phyloP scores from a whole-genome alignment of 495 filamentous ascomycete species.

The Xylaria castorea region DNA sequence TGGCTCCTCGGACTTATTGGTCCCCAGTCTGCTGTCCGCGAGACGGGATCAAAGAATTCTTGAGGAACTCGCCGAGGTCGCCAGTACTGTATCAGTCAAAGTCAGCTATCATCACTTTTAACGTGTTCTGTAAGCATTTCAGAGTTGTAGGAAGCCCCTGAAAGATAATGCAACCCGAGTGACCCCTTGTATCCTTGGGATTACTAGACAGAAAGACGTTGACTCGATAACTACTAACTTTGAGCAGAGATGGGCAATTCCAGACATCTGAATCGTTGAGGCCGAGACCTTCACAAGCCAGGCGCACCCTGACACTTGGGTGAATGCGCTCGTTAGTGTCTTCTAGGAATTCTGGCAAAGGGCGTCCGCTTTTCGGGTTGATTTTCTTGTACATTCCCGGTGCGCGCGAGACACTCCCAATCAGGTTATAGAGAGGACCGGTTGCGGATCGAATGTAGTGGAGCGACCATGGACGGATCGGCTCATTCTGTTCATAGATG shows the following conservation, averaged over 20 bases:
- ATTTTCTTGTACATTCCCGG: conserved; percentile 65
- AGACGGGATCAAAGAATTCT: conserved; percentile 45
- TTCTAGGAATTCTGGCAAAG: conserved; percentile 53
- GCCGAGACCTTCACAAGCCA: conserved; percentile 60
- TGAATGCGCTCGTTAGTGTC: conserved; percentile 72
- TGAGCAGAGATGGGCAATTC: conserved; percentile 57
- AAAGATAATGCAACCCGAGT: background rate
- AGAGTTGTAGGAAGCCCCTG: background rate
- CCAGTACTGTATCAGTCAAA: conserved; percentile 41
- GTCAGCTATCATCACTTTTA: background rate
- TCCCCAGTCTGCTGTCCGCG: conserved; percentile 45
- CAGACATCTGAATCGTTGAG: conserved; percentile 62
- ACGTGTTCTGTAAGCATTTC: background rate
- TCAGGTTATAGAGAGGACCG: conserved; percentile 57
- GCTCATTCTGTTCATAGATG: conserved; percentile 56
- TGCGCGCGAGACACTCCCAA: conserved; percentile 59
- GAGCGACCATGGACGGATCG: conserved; percentile 64
- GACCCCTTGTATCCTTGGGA: too few species aligned
- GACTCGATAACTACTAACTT: background rate
- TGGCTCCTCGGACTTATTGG: conserved; percentile 17
- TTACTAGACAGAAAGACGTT: background rate
- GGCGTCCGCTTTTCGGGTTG: conserved; percentile 55
- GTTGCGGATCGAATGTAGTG: conserved; percentile 59
- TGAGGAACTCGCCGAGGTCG: conserved; percentile 39
- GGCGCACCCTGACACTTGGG: conserved; percentile 63